Percentiles rank a stretch among this genome's conserved stretches.
Conservation (phyloP, 306 rosid species). For the Vigna trinervia region DNA sequence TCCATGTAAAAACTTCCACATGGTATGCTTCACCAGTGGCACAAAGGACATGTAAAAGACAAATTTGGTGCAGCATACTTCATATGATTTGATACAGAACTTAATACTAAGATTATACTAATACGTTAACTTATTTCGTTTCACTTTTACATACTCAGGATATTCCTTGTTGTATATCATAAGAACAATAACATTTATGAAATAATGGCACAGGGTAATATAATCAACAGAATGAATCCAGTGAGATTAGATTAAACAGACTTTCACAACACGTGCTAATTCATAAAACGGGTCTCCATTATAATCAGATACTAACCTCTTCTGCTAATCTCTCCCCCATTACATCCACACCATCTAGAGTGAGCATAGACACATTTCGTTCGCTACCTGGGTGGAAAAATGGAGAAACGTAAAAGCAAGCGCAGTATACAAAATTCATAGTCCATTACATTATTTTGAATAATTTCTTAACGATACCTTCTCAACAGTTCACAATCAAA, state of each 20-base stretch:
- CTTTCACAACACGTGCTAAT: constrained; percentile 32
- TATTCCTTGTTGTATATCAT: constrained; percentile 18
- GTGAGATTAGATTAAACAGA: constrained; percentile 18
- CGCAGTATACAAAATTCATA: not conserved
- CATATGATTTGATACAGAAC: not conserved
- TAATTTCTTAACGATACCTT: not conserved
- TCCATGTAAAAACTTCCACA: constrained; percentile 7
- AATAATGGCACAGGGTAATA: constrained; percentile 12
- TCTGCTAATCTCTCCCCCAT: constrained; percentile 93
- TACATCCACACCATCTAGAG: constrained; percentile 93
- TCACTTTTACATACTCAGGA: not conserved
- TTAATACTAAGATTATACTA: not conserved
- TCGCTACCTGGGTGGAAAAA: constrained; percentile 74
- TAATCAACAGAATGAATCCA: constrained; percentile 26
- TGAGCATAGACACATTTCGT: constrained; percentile 74
- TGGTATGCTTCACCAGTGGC: constrained; percentile 8
- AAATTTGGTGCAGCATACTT: constrained; percentile 22
- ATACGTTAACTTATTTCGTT: not conserved
- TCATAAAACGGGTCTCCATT: constrained; percentile 24
- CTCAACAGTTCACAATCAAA: not conserved
- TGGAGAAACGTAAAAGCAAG: constrained; percentile 27
- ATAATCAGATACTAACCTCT: constrained; percentile 65
- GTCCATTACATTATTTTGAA: not conserved
- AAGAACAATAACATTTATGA: constrained; percentile 17
- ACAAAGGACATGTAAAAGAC: constrained; percentile 10